A percentile compares a stretch with the other conserved stretches of the same genome.
phyloP scores from a whole-genome alignment of 1,284 basidiomycete species.

The Chalciporus sp. region DNA sequence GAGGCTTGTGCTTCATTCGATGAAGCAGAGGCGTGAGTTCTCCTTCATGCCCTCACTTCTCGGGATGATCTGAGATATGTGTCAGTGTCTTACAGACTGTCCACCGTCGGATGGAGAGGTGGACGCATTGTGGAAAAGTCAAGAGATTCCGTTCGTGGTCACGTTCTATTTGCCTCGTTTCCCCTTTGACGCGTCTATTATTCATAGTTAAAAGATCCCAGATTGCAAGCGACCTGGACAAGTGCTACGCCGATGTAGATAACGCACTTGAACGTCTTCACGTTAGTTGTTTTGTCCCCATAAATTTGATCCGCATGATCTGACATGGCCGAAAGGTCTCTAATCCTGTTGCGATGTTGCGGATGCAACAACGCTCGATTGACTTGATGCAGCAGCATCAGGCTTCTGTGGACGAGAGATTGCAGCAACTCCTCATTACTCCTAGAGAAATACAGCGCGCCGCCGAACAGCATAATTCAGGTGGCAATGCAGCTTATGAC shows the following conservation, averaged over 20 bases:
- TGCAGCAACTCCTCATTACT: constrained; percentile 41
- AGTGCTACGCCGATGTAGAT: constrained; percentile 44
- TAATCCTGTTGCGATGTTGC: constrained; percentile 33
- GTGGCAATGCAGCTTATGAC: constrained; percentile 42
- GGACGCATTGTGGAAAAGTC: constrained; percentile 40
- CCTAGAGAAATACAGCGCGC: constrained; percentile 40
- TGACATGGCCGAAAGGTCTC: constrained; percentile 36
- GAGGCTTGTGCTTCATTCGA: constrained; percentile 44
- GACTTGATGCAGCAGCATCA: constrained; percentile 37
- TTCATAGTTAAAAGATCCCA: constrained; percentile 45
- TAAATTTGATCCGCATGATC: neutral
- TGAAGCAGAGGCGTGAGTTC: constrained; percentile 45
- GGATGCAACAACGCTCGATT: constrained; percentile 39
- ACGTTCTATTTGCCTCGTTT: neutral
- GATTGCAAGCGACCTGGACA: constrained; percentile 47
- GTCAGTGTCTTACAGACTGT: constrained; percentile 43
- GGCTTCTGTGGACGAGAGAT: constrained; percentile 37
- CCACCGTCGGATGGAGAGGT: constrained; percentile 38
- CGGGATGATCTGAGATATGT: neutral
- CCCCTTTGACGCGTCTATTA: constrained; percentile 4
- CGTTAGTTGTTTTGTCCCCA: constrained; percentile 31
- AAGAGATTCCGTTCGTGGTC: constrained; percentile 40
- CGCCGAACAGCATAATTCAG: constrained; percentile 40
- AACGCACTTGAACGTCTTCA: constrained; percentile 43
- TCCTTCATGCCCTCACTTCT: neutral